Evolutionary conservation across 495 filamentous ascomycete species (phyloP).

Genomic region (Podospora anserina): DNA sequence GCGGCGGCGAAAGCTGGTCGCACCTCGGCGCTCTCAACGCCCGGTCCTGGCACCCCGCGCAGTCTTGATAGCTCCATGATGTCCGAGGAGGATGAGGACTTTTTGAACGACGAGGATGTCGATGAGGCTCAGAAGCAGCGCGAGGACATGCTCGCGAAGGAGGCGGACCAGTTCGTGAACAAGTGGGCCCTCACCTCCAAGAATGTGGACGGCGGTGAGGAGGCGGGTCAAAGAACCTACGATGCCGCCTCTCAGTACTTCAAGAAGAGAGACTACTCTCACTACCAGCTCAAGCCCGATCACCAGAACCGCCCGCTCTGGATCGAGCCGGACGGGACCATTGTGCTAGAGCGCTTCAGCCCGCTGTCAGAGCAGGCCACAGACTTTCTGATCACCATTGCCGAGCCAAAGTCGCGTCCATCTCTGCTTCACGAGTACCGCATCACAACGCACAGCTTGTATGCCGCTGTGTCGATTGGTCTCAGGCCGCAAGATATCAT

Average conservation of each 20-base stretch:
- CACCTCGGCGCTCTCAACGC: constrained; percentile 63
- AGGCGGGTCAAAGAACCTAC: constrained; percentile 22
- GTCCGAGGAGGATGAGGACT: constrained; percentile 55
- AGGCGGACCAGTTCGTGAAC: constrained; percentile 60
- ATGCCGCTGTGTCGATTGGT: constrained; percentile 91
- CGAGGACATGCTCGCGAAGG: constrained; percentile 54
- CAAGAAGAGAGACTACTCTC: constrained; percentile 67
- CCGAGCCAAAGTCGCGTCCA: constrained; percentile 86
- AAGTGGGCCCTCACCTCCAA: constrained; percentile 47
- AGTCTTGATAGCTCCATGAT: constrained; percentile 58
- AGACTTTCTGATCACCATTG: constrained; percentile 92
- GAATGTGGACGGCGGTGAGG: constrained; percentile 32
- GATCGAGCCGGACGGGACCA: constrained; percentile 81
- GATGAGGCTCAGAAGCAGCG: constrained; percentile 55
- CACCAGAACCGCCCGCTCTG: constrained; percentile 85
- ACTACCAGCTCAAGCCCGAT: constrained; percentile 77
- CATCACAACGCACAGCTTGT: constrained; percentile 86
- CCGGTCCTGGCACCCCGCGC: constrained; percentile 62
- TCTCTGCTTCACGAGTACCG: constrained; percentile 89
- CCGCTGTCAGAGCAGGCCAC: constrained; percentile 80
- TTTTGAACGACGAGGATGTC: constrained; percentile 55
- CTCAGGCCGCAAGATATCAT: constrained; percentile 86
- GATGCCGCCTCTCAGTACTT: constrained; percentile 50
- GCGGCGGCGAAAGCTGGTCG: constrained; percentile 53
- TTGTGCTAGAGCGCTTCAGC: constrained; percentile 95